Conservation (phyloP, 176 grass and related monocot species). For the Panicum miliaceum region DNA sequence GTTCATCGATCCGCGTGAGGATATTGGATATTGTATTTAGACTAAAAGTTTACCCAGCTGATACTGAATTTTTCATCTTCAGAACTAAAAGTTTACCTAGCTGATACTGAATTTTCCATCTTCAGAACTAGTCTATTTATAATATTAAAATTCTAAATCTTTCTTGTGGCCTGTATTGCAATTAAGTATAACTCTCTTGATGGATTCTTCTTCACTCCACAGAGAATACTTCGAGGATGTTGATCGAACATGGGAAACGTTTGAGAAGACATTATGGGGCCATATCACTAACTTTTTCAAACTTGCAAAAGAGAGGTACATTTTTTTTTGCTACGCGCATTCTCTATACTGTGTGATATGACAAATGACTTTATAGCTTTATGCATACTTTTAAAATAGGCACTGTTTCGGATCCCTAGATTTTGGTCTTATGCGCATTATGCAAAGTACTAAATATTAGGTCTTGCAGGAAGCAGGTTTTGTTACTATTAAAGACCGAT, state of each 20-base stretch:
- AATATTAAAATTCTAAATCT: neutral
- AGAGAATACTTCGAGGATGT: slow-evolving; percentile 99
- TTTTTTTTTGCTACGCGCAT: slow-evolving; percentile 29
- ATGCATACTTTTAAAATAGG: slow-evolving; percentile 26
- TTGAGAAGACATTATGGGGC: slow-evolving; percentile 92
- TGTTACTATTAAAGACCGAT: neutral
- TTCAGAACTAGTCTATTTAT: neutral
- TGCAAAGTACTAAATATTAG: slow-evolving; percentile 26
- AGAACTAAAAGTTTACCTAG: neutral
- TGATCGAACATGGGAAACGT: slow-evolving; percentile 93
- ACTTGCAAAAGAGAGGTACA: slow-evolving; percentile 94
- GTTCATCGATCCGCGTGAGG: slow-evolving; percentile 1
- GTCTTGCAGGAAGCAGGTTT: slow-evolving; percentile 17
- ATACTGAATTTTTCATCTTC: neutral
- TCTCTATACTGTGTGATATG: slow-evolving; percentile 11
- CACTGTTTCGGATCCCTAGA: slow-evolving; percentile 29
- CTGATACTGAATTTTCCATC: neutral
- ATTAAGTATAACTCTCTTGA: slow-evolving; percentile 26
- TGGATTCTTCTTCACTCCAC: slow-evolving; percentile 50
- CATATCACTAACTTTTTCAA: slow-evolving; percentile 84
- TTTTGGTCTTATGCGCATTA: slow-evolving; percentile 17
- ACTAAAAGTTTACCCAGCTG: neutral
- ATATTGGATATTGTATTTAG: neutral
- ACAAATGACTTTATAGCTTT: slow-evolving; percentile 17
- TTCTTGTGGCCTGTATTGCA: slow-evolving; percentile 24